Base-by-base conservation (phyloP, 345 rosid genomes). In the Camelina sativa region DNA sequence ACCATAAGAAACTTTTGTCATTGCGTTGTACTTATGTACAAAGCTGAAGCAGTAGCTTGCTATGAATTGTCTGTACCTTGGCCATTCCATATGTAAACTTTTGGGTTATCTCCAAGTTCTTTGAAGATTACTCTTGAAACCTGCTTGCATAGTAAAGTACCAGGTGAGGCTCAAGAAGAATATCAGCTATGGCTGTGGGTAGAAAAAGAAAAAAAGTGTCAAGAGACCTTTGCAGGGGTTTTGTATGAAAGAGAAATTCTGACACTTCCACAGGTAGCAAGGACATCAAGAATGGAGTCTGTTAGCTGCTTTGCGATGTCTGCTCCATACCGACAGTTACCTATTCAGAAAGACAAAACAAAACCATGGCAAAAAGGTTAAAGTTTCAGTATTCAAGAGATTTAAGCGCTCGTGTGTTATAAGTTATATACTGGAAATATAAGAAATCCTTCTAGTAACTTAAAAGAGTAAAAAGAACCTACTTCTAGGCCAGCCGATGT, bases 401-500 rank as follows among this genome's bases (percentile, higher is more conserved):
- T 48, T 16, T 19, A 23, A 59, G 44, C 16, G 41, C 11, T 16
- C 67, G 50, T 38, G 61, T 57, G n/a, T 11, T 56, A 19, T 38
- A 20, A 20, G 30, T 28, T 28, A 28, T 3, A 57, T 28, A 48
- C 35, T 58, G 57, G 7, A 66, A 53, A 37, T 43, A n/a, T 32
- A 58, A 65, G 32, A 65, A 60, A 10, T 16, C 34, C 6, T 34
- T 40, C 62, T 65, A 65, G 57, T 58, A 43, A 66, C 57, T 59
- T 66, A 12, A 52, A 41, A 67, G 79, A 64, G 73, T 58, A 23
- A 78, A 9, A 8, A 48, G 53, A 44, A 81, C 74, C 53, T 86
- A 95, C 99, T 48, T 78, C 90, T 84, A 72, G 99, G 96, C 81
- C 98, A 88, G 52, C 99, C 99, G 47, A 95, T 67, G 81, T 88